Conservation (phyloP, 1,284 basidiomycete genomes). For the Fomitopsis betulina region DNA sequence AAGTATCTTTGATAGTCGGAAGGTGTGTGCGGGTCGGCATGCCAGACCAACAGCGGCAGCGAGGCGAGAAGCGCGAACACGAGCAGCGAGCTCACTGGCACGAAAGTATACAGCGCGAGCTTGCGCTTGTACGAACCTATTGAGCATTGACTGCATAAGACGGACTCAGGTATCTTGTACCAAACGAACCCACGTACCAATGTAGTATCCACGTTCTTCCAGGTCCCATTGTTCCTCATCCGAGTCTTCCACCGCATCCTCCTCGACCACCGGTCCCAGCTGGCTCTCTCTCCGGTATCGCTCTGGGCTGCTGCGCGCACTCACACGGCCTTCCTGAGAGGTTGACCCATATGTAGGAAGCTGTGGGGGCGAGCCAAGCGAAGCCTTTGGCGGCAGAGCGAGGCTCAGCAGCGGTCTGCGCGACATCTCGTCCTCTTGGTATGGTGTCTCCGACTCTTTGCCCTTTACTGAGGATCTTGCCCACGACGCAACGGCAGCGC, state of each 20-base stretch:
- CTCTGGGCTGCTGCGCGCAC: conserved; percentile 33
- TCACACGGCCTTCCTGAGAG: conserved; percentile 10
- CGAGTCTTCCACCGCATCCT: conserved; percentile 26
- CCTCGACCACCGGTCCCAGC: conserved; percentile 44
- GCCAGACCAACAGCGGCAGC: conserved; percentile 45
- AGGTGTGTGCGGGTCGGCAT: conserved; percentile 25
- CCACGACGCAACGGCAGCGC: conserved; percentile 2
- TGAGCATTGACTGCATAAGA: background rate
- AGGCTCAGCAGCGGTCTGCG: conserved; percentile 17
- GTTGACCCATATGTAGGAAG: conserved; percentile 14
- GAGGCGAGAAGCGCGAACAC: conserved; percentile 44
- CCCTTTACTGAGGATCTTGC: background rate
- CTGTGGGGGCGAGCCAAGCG: conserved; percentile 2
- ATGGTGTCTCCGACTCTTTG: background rate
- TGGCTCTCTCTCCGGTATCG: conserved; percentile 30
- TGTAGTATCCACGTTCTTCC: conserved; percentile 54
- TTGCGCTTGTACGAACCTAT: conserved; percentile 59
- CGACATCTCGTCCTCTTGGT: conserved; percentile 11
- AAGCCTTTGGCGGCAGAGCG: conserved; percentile 7
- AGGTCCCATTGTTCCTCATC: conserved; percentile 47
- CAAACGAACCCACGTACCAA: conserved; percentile 36
- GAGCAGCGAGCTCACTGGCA: conserved; percentile 47
- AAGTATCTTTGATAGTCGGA: conserved; percentile 42
- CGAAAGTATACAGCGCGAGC: conserved; percentile 48
- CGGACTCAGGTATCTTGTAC: background rate